These are phyloP conservation scores for Lagerstroemia speciosa DNA, from an alignment of 345 rosid genomes.

Conservation along the genomic window DNA sequence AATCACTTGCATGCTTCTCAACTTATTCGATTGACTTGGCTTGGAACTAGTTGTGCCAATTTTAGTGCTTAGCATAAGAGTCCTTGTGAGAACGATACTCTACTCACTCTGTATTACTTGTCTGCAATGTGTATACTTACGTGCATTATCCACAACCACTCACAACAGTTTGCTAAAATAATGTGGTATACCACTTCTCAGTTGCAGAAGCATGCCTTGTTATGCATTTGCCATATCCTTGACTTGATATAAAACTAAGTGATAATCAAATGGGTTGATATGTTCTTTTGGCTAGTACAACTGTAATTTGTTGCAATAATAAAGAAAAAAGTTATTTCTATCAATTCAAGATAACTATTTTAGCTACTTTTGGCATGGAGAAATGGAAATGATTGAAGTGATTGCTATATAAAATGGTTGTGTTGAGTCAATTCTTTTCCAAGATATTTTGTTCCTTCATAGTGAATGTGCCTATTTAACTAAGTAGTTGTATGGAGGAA, in stretches of 20 bases:
- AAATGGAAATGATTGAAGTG: not conserved
- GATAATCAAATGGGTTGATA: conserved; percentile 18
- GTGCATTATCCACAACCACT: too few relatives aligned
- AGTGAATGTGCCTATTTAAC: not conserved
- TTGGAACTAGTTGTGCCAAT: too few relatives aligned
- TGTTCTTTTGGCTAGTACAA: conserved; percentile 31
- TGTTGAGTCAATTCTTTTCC: not conserved
- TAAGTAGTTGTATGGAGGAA: conserved; percentile 18
- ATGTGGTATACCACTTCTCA: conserved; percentile 19
- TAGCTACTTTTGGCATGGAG: not conserved
- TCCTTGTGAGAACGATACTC: too few relatives aligned
- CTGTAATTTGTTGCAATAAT: conserved; percentile 44
- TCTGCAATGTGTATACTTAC: too few relatives aligned
- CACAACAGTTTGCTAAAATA: conserved; percentile 3
- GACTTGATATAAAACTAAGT: conserved; percentile 12
- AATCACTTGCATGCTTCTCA: too few relatives aligned
- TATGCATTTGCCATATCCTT: conserved; percentile 8
- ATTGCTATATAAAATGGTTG: not conserved
- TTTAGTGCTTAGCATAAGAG: too few relatives aligned
- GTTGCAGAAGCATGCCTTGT: conserved; percentile 29
- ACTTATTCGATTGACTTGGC: too few relatives aligned
- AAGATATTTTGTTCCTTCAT: not conserved
- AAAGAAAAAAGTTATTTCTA: conserved; percentile 16
- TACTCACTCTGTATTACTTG: too few relatives aligned
- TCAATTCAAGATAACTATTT: conserved; percentile 8